Conservation (phyloP, 495 filamentous ascomycete species). For the Astrothelium macrocarpum region DNA sequence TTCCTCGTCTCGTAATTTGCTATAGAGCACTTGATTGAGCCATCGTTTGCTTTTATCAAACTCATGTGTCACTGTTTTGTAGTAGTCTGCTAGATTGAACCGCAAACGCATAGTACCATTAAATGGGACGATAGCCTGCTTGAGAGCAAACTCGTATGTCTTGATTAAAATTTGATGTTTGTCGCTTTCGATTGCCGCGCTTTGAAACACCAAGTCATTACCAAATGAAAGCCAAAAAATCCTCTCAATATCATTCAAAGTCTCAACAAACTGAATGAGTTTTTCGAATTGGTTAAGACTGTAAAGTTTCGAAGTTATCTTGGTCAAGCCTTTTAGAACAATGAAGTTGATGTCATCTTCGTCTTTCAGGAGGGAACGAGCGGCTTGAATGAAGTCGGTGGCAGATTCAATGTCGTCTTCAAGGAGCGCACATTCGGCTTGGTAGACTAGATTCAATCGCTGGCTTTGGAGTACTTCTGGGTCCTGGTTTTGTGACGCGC, state of each 20-base stretch:
- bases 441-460: neutral
- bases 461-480: neutral
- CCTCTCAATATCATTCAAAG: neutral
- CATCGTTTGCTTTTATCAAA: neutral
- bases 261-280: neutral
- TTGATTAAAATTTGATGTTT: neutral
- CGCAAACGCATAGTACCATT: neutral
- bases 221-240: neutral
- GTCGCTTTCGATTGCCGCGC: neutral
- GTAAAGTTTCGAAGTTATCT: neutral
- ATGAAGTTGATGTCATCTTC: neutral
- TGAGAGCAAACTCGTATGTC: neutral
- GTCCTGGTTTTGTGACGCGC: neutral
- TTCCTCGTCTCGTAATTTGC: neutral
- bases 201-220: neutral
- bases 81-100: neutral
- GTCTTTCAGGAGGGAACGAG: neutral
- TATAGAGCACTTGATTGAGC: neutral
- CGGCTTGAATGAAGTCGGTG: neutral
- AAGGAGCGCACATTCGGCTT: neutral
- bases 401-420: conserved; percentile 2
- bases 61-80: neutral
- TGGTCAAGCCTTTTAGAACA: neutral
- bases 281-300: neutral
- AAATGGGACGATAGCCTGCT: neutral